Percentiles rank a stretch among this genome's conserved stretches.
These are phyloP conservation scores for Pittosporum tobira DNA, from an alignment of 129 eudicot genomes.

Conservation along the genomic window DNA sequence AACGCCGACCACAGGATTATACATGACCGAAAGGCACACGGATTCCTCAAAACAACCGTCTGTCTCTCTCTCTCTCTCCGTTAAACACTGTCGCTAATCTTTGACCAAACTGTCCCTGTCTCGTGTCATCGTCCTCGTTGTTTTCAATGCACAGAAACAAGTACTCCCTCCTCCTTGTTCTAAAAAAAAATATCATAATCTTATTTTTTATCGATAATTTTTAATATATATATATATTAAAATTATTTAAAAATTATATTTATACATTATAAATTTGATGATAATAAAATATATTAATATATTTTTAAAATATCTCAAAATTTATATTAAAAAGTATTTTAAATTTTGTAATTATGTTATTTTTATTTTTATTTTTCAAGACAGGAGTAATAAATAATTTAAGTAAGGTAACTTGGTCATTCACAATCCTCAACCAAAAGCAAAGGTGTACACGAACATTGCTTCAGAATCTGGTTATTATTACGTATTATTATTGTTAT, in stretches of 20 bases:
- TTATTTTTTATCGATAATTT: no score
- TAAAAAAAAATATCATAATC: no score
- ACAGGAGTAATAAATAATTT: not conserved
- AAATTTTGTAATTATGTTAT: no score
- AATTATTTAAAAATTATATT: no score
- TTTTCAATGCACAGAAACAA: not conserved
- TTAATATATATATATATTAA: no score
- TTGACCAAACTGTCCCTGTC: not conserved
- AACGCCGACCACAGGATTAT: conserved; percentile 1
- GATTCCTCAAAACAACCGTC: conserved; percentile 3
- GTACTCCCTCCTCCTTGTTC: no score
- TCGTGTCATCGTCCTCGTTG: not conserved
- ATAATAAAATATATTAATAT: no score
- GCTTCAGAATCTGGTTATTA: no score
- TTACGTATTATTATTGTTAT: conserved; percentile 6
- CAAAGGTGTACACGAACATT: conserved; percentile 1
- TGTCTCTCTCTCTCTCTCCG: conserved; percentile 3
- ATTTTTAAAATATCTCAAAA: not conserved
- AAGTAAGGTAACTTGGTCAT: conserved; percentile 1
- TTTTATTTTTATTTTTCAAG: not conserved
- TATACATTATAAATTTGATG: no score
- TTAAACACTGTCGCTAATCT: not conserved
- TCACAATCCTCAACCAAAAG: conserved; percentile 2
- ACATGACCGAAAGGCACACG: conserved; percentile 6
- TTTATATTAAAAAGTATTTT: no score